Percentiles rank a stretch among this genome's conserved stretches.
These are phyloP conservation scores for Hordeum pubiflorum DNA, from an alignment of 202 grass and related monocot species.

Conservation along the genomic window DNA sequence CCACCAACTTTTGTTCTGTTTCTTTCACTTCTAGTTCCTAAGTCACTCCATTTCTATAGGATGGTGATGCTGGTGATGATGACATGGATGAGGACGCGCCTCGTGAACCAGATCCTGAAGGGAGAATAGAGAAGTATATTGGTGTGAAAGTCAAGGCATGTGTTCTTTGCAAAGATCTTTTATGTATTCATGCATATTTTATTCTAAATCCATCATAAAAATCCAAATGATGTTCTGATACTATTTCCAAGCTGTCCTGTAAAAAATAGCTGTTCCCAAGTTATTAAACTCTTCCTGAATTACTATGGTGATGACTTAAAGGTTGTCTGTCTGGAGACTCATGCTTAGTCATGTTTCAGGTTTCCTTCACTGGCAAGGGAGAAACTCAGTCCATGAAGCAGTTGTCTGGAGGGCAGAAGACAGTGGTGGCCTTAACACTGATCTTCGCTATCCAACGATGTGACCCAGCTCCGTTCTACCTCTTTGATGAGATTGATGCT, in stretches of 20 bases:
- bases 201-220: neutral
- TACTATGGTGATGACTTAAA: neutral
- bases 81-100: constrained; percentile 76
- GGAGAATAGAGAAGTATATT: constrained; percentile 86
- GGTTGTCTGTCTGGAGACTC: neutral
- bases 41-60: constrained; percentile 42
- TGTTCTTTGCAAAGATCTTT: constrained; percentile 3
- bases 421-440: constrained; percentile 82
- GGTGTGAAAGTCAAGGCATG: constrained; percentile 97
- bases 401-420: constrained; percentile 93
- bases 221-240: neutral
- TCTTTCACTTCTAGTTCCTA: neutral
- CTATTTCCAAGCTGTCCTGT: neutral
- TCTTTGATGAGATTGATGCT: constrained; percentile 98
- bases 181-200: neutral
- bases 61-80: constrained; percentile 77
- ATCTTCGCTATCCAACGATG: constrained; percentile 97
- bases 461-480: constrained; percentile 96
- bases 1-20: neutral
- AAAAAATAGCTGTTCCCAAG: neutral
- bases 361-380: constrained; percentile 97
- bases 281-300: neutral
- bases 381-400: constrained; percentile 99
- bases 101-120: constrained; percentile 75
- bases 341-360: constrained; percentile 39